Percentiles rank a stretch among this genome's conserved stretches.
phyloP scores from a whole-genome alignment of 768 basidiomycete genomes.

The Psilocybe sp. region DNA sequence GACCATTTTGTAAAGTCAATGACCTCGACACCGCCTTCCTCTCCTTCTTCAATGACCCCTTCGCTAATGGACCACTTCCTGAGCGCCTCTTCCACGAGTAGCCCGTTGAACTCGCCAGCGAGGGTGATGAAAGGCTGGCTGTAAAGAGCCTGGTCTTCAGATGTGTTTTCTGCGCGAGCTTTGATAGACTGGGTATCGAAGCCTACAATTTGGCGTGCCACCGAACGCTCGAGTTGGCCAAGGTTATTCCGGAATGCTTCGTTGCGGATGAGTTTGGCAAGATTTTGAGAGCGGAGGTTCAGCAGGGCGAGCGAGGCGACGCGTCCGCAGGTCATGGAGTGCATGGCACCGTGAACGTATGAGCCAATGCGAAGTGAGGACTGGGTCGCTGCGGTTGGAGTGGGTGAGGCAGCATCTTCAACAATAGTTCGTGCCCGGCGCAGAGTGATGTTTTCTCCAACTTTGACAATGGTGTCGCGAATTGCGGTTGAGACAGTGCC shows the following conservation, averaged over 20 bases:
- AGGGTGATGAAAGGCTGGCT: conserved; percentile 75
- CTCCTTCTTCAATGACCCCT: conserved; percentile 36
- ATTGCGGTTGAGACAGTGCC: conserved; percentile 59
- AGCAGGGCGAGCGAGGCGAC: conserved; percentile 59
- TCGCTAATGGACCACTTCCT: conserved; percentile 52
- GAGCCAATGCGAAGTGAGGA: conserved; percentile 43
- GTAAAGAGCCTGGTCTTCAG: conserved; percentile 56
- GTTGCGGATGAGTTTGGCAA: conserved; percentile 41
- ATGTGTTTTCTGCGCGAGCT: conserved; percentile 21
- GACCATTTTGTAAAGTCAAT: conserved; percentile 64
- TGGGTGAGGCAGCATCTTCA: conserved; percentile 28
- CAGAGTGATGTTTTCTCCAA: conserved; percentile 77
- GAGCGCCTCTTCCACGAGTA: conserved; percentile 44
- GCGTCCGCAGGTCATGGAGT: conserved; percentile 50
- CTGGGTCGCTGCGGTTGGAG: conserved; percentile 28
- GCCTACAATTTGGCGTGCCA: conserved; percentile 86
- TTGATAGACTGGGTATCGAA: conserved; percentile 64
- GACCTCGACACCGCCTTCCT: conserved; percentile 38
- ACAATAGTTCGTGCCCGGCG: conserved; percentile 53
- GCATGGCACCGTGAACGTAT: conserved; percentile 61
- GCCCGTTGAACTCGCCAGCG: conserved; percentile 48
- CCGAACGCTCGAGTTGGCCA: conserved; percentile 60
- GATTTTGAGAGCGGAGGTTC: conserved; percentile 34
- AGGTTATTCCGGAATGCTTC: conserved; percentile 55
- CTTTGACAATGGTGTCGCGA: conserved; percentile 66